Evolutionary conservation across 208 protist genomes (phyloP).

Genomic region (Vickermania spadyakhi): DNA sequence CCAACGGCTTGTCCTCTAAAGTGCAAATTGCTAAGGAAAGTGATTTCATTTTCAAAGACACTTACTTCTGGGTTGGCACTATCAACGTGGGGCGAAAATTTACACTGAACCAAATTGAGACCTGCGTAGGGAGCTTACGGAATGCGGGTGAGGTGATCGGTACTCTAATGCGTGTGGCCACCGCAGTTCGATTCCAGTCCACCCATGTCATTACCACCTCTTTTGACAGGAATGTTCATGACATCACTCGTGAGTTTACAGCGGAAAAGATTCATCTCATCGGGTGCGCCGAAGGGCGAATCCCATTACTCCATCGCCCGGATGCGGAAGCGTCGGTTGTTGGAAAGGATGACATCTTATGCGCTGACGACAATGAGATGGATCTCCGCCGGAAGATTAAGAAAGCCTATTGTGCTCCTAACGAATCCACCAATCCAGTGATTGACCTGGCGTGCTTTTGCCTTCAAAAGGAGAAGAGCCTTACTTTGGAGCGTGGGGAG

Average conservation of each 20-base stretch:
- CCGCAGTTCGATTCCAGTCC: conserved; percentile 37
- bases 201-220: conserved; percentile 61
- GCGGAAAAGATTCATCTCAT: conserved; percentile 25
- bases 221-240: conserved; percentile 27
- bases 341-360: conserved; percentile 94
- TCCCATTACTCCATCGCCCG: conserved; percentile 84
- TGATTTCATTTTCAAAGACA: conserved; percentile 64
- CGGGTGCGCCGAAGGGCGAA: conserved; percentile 16
- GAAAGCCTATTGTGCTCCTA: conserved; percentile 91
- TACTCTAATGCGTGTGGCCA: conserved; percentile 75
- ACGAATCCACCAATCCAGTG: conserved; percentile 85
- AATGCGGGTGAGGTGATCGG: conserved; percentile 76
- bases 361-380: conserved; percentile 94
- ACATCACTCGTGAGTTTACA: conserved; percentile 40
- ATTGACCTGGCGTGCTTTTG: conserved; percentile 79
- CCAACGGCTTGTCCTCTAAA: conserved; percentile 26
- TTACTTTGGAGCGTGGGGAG: conserved; percentile 46
- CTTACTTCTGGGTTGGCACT: conserved; percentile 84
- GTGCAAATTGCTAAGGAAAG: conserved; percentile 71
- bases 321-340: conserved; percentile 46
- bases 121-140: conserved; percentile 41
- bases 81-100: conserved; percentile 81
- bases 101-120: conserved; percentile 57
- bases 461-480: conserved; percentile 14
- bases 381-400: conserved; percentile 95